A percentile compares a stretch with the other conserved stretches of the same genome.
These are phyloP conservation scores for Syzygium grande DNA, from an alignment of 345 rosid genomes.

Conservation along the genomic window DNA sequence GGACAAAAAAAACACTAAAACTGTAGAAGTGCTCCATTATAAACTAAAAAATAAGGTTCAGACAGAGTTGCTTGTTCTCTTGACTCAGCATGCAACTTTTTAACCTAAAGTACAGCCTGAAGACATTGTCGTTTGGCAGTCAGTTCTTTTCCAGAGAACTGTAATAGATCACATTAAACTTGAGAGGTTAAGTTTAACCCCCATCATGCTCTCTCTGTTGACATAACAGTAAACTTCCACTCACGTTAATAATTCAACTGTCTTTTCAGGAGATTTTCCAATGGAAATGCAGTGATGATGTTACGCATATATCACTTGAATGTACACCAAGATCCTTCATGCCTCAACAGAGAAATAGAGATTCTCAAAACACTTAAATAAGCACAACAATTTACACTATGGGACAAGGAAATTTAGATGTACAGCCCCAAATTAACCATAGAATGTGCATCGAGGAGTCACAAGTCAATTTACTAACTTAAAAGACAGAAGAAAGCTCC, in stretches of 20 bases:
- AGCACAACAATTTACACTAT: neutral
- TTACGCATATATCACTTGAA: neutral
- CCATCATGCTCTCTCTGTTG: neutral
- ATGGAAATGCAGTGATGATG: neutral
- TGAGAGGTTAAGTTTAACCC: neutral
- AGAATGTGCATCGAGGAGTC: neutral
- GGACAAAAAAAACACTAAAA: neutral
- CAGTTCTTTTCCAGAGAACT: neutral
- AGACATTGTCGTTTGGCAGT: neutral
- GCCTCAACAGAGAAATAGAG: neutral
- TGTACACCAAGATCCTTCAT: neutral
- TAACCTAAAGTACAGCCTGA: neutral
- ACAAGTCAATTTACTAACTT: neutral
- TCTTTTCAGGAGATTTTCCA: neutral
- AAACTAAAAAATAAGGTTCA: neutral
- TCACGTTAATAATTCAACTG: neutral
- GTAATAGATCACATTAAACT: neutral
- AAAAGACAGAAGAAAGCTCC: neutral
- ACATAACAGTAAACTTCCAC: neutral
- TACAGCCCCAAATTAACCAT: neutral
- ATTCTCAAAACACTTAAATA: neutral
- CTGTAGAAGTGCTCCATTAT: neutral
- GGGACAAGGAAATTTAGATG: neutral
- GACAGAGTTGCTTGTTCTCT: neutral
- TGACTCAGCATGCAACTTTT: neutral